phyloP scores from a whole-genome alignment of 2,329 filamentous ascomycete species.

The Fusarium gaditjirri region DNA sequence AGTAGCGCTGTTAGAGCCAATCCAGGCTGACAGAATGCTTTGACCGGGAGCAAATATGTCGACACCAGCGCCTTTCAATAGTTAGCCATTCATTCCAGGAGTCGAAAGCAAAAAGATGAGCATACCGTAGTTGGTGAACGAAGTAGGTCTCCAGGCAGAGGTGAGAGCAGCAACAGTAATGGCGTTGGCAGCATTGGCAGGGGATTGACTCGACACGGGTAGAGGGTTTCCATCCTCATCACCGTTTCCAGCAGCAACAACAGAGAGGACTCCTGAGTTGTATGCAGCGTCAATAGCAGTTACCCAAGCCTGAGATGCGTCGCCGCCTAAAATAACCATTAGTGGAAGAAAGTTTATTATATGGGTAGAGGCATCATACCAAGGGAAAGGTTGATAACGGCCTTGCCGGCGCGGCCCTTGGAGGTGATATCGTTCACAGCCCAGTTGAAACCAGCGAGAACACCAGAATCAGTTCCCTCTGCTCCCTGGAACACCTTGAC shows the following conservation, averaged over 20 bases:
- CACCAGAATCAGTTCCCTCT: not conserved
- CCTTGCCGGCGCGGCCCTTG: not conserved
- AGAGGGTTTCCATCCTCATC: not conserved
- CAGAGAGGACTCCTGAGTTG: not conserved
- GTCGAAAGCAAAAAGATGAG: accelerated
- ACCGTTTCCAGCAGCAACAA: not conserved
- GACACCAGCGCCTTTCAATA: not conserved
- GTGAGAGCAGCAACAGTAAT: not conserved
- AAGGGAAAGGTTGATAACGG: not conserved
- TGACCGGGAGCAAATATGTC: not conserved
- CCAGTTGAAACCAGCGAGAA: not conserved
- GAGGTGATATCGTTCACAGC: not conserved
- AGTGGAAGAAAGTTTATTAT: not conserved
- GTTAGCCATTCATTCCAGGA: not conserved
- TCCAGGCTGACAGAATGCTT: not conserved
- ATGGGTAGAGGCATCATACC: not conserved
- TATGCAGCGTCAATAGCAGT: not conserved
- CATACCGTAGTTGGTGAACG: not conserved
- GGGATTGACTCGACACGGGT: not conserved
- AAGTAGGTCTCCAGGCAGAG: not conserved
- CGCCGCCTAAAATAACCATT: not conserved
- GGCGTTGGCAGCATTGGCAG: not conserved
- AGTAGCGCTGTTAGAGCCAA: not conserved
- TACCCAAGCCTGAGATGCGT: not conserved
- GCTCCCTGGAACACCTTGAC: not conserved